A percentile compares a stretch with the other conserved stretches of the same genome.
Evolutionary conservation across 106 monocot species (phyloP).

Genomic region (Dendrobium huoshanense): DNA sequence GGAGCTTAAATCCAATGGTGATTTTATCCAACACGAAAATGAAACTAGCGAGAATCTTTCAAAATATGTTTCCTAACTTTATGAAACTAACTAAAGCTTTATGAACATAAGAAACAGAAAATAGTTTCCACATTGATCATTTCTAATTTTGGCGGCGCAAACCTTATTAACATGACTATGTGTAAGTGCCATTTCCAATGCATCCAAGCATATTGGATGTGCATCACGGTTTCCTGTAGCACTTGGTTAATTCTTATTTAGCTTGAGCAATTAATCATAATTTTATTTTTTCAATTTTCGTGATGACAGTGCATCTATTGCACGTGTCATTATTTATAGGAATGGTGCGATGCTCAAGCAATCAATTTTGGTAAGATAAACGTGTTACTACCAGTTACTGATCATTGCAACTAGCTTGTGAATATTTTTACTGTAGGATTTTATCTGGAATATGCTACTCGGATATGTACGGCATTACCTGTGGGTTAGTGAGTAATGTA

Average conservation of each 20-base stretch:
- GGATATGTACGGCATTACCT: too few relatives aligned
- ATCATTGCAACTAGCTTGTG: not conserved
- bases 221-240: not conserved
- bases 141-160: not conserved
- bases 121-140: not conserved
- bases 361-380: not conserved
- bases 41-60: too few relatives aligned
- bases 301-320: not conserved
- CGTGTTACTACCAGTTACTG: not conserved
- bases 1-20: too few relatives aligned
- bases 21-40: too few relatives aligned
- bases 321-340: not conserved
- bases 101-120: not conserved
- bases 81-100: not conserved
- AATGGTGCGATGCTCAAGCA: not conserved
- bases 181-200: not conserved
- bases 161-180: not conserved
- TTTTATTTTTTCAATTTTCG: not conserved
- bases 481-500: not conserved
- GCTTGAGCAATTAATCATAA: not conserved
- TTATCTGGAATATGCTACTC: not conserved
- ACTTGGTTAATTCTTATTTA: not conserved
- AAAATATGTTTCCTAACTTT: too few relatives aligned
- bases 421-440: not conserved
- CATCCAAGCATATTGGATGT: not conserved